Percentiles rank a stretch among this genome's conserved stretches.
Conservation (phyloP, 2,329 filamentous ascomycete species). For the Ascochyta clinopodiicola region DNA sequence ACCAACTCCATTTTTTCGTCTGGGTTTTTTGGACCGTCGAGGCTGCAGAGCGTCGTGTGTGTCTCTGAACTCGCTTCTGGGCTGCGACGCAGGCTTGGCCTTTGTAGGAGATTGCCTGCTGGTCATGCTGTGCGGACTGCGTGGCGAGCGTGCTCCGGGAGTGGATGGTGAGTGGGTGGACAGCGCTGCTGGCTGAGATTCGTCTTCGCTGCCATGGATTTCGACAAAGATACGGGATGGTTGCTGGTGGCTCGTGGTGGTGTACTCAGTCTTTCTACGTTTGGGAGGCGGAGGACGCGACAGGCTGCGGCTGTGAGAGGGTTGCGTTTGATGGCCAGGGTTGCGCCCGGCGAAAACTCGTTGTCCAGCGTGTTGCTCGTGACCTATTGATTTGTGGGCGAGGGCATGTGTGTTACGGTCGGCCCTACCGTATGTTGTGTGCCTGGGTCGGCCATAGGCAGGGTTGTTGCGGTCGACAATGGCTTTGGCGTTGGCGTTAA, state of each 20-base stretch:
- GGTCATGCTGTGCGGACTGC: conserved; percentile 1
- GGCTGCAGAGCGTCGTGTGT: background rate
- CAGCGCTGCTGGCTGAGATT: conserved; percentile 4
- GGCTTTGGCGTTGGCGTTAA: background rate
- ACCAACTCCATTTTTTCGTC: background rate
- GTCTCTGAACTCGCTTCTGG: conserved; percentile 1
- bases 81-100: background rate
- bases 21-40: background rate
- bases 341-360: conserved; percentile 2
- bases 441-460: conserved; percentile 1
- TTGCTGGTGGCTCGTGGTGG: background rate
- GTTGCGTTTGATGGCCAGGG: background rate
- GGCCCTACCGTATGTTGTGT: conserved; percentile 22
- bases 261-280: conserved; percentile 26
- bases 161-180: background rate
- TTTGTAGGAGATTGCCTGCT: background rate
- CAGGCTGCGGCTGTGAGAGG: background rate
- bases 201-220: conserved; percentile 24
- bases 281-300: conserved; percentile 16
- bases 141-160: background rate
- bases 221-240: background rate
- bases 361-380: conserved; percentile 17
- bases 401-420: background rate
- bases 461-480: conserved; percentile 4
- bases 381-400: conserved; percentile 6